Evolutionary conservation across 2,329 filamentous ascomycete species (phyloP), one percentile per base, ranked within the genome.

Genomic region (Colletotrichum euphorbiae): DNA sequence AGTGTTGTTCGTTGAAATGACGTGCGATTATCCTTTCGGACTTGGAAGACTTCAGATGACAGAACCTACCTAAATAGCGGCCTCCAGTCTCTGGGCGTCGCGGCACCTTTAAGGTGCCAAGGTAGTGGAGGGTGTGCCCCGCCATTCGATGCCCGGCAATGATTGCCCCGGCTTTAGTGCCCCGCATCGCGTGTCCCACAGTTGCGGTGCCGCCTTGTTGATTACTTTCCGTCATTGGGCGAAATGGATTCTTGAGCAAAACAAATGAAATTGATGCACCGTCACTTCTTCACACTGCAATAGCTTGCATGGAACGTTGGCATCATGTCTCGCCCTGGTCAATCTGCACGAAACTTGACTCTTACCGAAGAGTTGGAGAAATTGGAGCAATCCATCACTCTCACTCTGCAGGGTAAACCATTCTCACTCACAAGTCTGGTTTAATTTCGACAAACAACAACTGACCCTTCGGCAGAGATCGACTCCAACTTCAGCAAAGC

Each of bases 401-500:
- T 98, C 45, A 98, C 95, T 0, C 84, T 99, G 21, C 96, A 98
- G 90, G 93, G 93, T 92, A 31, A 40, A 31, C 9, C 28, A 45
- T 11, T 15, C 52, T 17, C 36, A 28, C 54, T 46, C 33, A 56
- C 43, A 8, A 54, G 21, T 45, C 28, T 28, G 15, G 52, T 69
- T 64, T 33, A 69, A 59, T 72, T 21, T 7, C 11, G 3, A 24
- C 6, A 52, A 43, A 19, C 54, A 11, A 36, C 12, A 17, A 33
- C 28, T 38, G 28, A 67, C 43, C 42, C 38, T 12, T n/a, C 19
- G 46, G 15, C 74, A 97, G 96, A 99, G 84, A 99, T 99, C 82
- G 96, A 99, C 78, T 92, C 93, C 80, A 99, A 99, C 81, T 99
- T 99, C 79, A 98, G 93, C 82, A 93, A 93, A 76, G 94, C 96